Percentiles rank a stretch among this genome's conserved stretches.
phyloP scores from a whole-genome alignment of 2,329 filamentous ascomycete species.

The Rachicladosporium sp. region DNA sequence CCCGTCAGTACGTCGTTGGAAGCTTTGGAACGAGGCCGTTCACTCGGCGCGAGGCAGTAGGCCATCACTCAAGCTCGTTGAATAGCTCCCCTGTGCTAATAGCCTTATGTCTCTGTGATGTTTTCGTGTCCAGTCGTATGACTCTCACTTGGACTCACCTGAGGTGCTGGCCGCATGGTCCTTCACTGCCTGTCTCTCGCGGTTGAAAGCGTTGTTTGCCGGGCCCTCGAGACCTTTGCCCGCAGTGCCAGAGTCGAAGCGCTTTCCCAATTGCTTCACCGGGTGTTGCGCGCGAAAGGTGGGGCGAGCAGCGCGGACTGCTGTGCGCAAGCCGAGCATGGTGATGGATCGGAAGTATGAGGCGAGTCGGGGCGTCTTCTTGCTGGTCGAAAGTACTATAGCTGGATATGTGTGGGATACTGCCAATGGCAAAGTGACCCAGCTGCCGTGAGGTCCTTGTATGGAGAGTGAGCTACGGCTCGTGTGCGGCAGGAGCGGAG shows the following conservation, averaged over 20 bases:
- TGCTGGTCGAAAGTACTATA: too few relatives aligned
- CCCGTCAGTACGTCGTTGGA: too few relatives aligned
- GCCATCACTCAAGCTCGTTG: background rate
- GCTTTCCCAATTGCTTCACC: slow-evolving; percentile 1
- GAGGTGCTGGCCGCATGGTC: slow-evolving; percentile 75
- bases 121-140: background rate
- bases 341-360: background rate
- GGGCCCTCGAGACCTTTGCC: slow-evolving; percentile 37
- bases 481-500: too few relatives aligned
- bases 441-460: too few relatives aligned
- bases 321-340: slow-evolving; percentile 7
- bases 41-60: background rate
- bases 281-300: slow-evolving; percentile 2
- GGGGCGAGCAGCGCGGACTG: slow-evolving; percentile 5
- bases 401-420: too few relatives aligned
- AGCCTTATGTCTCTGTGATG: too few relatives aligned
- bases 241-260: slow-evolving; percentile 8
- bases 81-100: background rate
- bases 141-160: slow-evolving; percentile 45
- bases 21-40: background rate
- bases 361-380: too few relatives aligned
- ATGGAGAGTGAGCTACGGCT: too few relatives aligned
- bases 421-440: too few relatives aligned
- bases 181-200: slow-evolving; percentile 81
- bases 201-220: slow-evolving; percentile 82